Evolutionary conservation across 225 moss, liverwort and hornwort species (phyloP).

Genomic region (Marchantia paleacea): DNA sequence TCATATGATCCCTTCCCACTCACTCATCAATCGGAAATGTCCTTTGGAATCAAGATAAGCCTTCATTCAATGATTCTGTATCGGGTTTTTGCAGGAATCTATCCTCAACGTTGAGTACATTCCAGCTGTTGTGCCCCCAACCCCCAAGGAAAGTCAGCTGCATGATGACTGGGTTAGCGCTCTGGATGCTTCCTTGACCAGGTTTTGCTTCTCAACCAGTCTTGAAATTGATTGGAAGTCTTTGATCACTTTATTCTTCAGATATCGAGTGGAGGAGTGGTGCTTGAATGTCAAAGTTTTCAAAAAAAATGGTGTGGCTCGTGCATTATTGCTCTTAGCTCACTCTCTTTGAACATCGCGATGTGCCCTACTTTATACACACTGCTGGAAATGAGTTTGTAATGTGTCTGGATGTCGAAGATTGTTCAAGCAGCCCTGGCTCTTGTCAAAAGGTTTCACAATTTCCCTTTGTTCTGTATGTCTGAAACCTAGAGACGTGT

Average conservation of each 20-base stretch:
- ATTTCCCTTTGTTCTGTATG: no score
- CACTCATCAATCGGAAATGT: background rate
- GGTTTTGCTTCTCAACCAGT: conserved; percentile 18
- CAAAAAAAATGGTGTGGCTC: background rate
- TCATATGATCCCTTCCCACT: background rate
- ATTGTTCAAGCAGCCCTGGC: no score
- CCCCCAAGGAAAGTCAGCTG: conserved; percentile 54
- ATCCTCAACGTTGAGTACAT: conserved; percentile 80
- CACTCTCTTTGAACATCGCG: no score
- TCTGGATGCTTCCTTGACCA: conserved; percentile 62
- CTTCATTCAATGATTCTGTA: no score
- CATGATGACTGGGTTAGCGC: conserved; percentile 96
- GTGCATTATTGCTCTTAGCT: no score
- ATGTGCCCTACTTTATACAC: no score
- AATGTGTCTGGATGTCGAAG: no score
- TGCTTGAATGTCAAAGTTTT: background rate
- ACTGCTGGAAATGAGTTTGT: no score
- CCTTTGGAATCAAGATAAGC: no score
- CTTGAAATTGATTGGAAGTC: background rate
- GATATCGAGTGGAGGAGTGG: background rate
- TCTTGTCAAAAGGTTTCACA: no score
- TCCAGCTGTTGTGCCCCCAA: conserved; percentile 73
- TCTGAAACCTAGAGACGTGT: no score
- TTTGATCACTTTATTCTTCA: background rate
- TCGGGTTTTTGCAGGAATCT: conserved; percentile 50